Percentiles rank a stretch among this genome's conserved stretches.
Conservation (phyloP, 768 basidiomycete genomes). For the Hysterangium stoloniferum region DNA sequence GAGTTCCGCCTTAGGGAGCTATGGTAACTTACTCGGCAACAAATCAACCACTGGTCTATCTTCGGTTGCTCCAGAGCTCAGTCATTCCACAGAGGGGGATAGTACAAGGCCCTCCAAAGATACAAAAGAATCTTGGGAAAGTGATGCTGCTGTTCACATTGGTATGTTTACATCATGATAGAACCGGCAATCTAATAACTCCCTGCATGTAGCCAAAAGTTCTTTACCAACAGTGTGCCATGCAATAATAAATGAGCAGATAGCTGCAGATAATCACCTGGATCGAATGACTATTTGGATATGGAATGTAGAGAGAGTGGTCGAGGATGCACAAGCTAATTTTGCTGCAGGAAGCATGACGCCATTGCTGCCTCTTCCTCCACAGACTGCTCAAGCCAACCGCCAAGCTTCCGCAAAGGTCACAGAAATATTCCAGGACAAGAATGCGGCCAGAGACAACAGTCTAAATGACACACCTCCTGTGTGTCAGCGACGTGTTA, state of each 20-base stretch:
- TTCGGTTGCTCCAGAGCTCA: constrained; percentile 5
- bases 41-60: constrained; percentile 15
- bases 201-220: constrained; percentile 34
- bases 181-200: background rate
- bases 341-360: constrained; percentile 50
- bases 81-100: background rate
- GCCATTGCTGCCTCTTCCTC: constrained; percentile 53
- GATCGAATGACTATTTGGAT: constrained; percentile 81
- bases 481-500: constrained; percentile 41
- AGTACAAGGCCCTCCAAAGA: constrained; percentile 13
- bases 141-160: constrained; percentile 35
- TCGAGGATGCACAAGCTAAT: constrained; percentile 70
- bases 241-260: constrained; percentile 42
- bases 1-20: constrained; percentile 44
- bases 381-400: constrained; percentile 53
- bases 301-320: constrained; percentile 76
- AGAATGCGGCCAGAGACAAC: constrained; percentile 30
- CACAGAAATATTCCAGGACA: constrained; percentile 60
- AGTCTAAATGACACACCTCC: constrained; percentile 25
- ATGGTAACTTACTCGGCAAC: constrained; percentile 28
- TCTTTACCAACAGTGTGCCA: constrained; percentile 47
- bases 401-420: constrained; percentile 33
- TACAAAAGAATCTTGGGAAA: constrained; percentile 40
- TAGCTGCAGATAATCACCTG: constrained; percentile 43
- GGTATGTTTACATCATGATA: constrained; percentile 27